Base-by-base conservation (phyloP, 2,329 filamentous ascomycete genomes). In the Penicillium sp. region DNA sequence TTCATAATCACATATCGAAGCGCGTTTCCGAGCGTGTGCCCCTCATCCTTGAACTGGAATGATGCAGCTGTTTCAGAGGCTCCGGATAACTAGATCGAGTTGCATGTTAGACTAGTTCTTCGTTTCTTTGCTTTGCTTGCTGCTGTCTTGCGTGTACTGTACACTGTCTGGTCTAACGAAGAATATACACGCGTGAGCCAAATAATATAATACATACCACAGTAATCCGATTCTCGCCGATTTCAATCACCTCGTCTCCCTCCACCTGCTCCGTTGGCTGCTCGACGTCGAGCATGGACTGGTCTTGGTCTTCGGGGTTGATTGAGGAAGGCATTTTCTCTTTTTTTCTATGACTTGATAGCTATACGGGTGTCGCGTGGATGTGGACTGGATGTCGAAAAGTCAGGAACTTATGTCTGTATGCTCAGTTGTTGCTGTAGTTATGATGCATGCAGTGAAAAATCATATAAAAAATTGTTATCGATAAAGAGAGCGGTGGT, bases 1-100 rank as follows among this genome's bases (percentile, higher is more conserved):
- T 97, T 97, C 90, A 96, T 97, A 67, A 99, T 95, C 61, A 97
- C 88, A 71, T 92, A 97, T 68, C 94, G 84, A 65, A 99, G 77
- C 9, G 92, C 91, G 74, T 99, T 99, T 26, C 94, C 94, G 52
- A 99, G 79, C 0, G 94, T 99, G 74, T 99, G 94, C 45, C 95
- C 91, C 77, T 99, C 94, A 47, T 90, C 87, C 59, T 89, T 85
- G 66, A 99, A 96, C 71, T 97, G 90, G 71, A 97, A 99, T 16
- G 91, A 96, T 28, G 94, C 94, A 4, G 92, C 92, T 8, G 88
- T 93, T 50, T 93, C 89, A 16, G 75, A 88, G 55, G 90, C 89
- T 48, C 92, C 92, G 35, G 91, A 88, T 26, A 97, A 79, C 93
- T 97, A 23, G 12, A 14, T 16, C 14, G 12, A 23, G 18, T 45